Conservation (phyloP, 257 asterid species). For the Rubia yunnanensis region DNA sequence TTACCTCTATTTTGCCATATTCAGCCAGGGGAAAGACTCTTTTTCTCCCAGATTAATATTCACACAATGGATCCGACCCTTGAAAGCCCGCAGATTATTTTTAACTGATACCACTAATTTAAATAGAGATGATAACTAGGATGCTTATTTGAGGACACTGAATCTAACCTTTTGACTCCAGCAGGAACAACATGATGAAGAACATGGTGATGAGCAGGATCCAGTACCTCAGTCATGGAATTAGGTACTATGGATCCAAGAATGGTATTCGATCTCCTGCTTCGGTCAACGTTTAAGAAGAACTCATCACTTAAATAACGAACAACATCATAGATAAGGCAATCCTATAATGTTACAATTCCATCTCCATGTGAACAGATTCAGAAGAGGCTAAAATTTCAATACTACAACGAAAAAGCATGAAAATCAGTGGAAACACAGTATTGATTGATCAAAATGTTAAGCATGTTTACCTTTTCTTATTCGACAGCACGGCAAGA, state of each 20-base stretch:
- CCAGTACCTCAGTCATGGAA: no score
- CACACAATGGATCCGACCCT: background rate
- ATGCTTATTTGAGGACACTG: no score
- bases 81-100: background rate
- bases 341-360: background rate
- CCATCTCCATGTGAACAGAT: background rate
- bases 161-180: no score
- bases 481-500: slow-evolving; percentile 68
- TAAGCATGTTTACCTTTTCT: slow-evolving; percentile 41
- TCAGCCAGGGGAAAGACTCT: no score
- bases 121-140: background rate
- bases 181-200: no score
- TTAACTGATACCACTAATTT: background rate
- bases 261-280: slow-evolving; percentile 53
- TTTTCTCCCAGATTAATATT: no score
- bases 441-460: background rate
- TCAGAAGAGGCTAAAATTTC: no score
- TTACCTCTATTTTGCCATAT: no score
- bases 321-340: background rate
- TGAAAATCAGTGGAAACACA: background rate
- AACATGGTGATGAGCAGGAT: no score
- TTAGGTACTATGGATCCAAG: slow-evolving; percentile 77
- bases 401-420: no score
- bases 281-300: slow-evolving; percentile 23
- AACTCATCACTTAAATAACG: background rate